Evolutionary conservation across 179 eudicot species (phyloP).

Genomic region (Camellia oleifera): DNA sequence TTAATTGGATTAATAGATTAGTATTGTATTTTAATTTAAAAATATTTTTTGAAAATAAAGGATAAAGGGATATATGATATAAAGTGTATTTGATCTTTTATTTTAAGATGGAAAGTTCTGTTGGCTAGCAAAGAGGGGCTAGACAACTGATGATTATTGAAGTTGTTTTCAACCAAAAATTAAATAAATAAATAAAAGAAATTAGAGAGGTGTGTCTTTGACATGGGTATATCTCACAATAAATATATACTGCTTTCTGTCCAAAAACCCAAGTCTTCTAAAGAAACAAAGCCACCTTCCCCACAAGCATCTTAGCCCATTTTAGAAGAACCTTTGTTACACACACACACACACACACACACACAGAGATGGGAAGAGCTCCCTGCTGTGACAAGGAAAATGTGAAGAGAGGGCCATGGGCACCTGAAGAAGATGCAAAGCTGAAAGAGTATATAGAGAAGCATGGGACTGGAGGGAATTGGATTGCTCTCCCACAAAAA

Average conservation of each 20-base stretch:
- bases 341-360: constrained; percentile 23
- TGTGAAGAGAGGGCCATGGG: constrained; percentile 73
- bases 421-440: constrained; percentile 58
- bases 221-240: constrained; percentile 14
- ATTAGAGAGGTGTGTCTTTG: constrained; percentile 17
- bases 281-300: constrained; percentile 18
- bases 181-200: not conserved
- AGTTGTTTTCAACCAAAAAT: too few relatives aligned
- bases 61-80: too few relatives aligned
- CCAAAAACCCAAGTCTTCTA: constrained; percentile 8
- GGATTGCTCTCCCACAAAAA: constrained; percentile 58
- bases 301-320: not conserved
- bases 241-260: not conserved
- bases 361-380: constrained; percentile 60
- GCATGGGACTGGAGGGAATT: constrained; percentile 51
- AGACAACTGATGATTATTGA: constrained; percentile 16
- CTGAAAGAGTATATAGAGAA: constrained; percentile 43
- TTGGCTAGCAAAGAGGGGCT: not conserved
- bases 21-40: too few relatives aligned
- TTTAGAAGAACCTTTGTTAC: constrained; percentile 9
- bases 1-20: too few relatives aligned
- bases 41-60: too few relatives aligned
- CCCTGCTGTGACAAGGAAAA: constrained; percentile 62
- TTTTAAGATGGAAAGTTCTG: not conserved
- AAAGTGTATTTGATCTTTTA: not conserved